Evolutionary conservation across 2,329 filamentous ascomycete species (phyloP), one percentile per base, ranked within the genome.

Genomic region (Ilyonectria mors-panacis): DNA sequence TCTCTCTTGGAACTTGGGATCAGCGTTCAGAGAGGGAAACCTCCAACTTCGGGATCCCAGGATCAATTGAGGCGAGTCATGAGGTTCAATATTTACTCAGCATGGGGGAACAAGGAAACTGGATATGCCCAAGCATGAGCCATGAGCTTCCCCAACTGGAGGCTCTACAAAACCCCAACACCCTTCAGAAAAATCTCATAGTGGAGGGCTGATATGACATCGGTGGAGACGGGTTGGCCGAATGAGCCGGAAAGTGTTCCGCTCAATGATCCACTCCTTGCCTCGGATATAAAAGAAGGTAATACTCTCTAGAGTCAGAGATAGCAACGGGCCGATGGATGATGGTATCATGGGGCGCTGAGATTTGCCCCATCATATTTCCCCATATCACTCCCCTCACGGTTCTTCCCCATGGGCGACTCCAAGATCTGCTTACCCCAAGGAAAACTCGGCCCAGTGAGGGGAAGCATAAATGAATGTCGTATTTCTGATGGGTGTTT

Each of bases 401-500:
- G 50, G 39, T 54, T n/a, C 33, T 56, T 54, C 47, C 62, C 63
- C 67, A 63, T 58, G 61, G 63, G 55, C 57, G 57, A 30, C 54
- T 68, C 55, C 44, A 56, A 13, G 39, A 61, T 55, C 53, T 37
- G 30, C 28, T 50, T 65, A 65, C 65, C 60, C 65, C 65, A 73
- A 66, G 63, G 58, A 39, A 57, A 59, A 61, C 33, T 19, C 44
- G 48, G 51, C 6, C 33, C 33, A 48, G 26, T 68, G 72, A 74
- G 72, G 72, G 50, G 68, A 73, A 72, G 72, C 67, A 72, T 72
- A 69, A 66, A 26, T 50, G 26, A 35, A 7, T 26, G 42, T 7
- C 12, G 15, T 8, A 30, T 17, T 48, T 37, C n/a, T 33, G 59
- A 6, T 15, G 48, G 30, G 1, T n/a, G 28, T 30, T 19, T 8